Percentiles rank a stretch among this genome's conserved stretches.
Conservation (phyloP, 495 filamentous ascomycete species). For the Venustampulla echinocandica region DNA sequence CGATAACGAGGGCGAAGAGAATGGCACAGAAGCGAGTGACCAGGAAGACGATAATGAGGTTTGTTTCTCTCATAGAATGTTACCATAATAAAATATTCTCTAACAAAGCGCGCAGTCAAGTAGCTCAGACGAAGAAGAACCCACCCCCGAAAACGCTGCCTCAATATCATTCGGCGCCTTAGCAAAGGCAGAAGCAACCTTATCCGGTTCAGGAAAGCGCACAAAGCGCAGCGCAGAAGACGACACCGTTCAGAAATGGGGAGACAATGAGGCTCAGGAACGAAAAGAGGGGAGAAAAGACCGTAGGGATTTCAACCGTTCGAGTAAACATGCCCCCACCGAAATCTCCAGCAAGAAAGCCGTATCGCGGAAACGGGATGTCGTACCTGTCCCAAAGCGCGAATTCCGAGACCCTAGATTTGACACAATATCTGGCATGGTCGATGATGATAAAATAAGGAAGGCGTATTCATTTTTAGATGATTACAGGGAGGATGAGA, state of each 20-base stretch:
- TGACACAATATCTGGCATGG: constrained; percentile 39
- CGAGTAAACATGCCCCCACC: constrained; percentile 80
- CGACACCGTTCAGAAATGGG: constrained; percentile 19
- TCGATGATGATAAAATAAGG: constrained; percentile 47
- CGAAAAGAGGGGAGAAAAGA: constrained; percentile 30
- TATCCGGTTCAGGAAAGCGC: constrained; percentile 29
- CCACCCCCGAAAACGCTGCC: constrained; percentile 30
- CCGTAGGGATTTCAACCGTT: constrained; percentile 38
- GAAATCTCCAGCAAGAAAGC: constrained; percentile 71
- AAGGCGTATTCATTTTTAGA: constrained; percentile 79
- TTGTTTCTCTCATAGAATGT: constrained; percentile 8
- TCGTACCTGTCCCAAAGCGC: constrained; percentile 46
- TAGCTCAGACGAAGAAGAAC: too few species aligned
- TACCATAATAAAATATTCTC: background rate
- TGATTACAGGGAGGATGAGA: constrained; percentile 71
- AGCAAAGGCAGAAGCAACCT: constrained; percentile 68
- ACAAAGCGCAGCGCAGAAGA: constrained; percentile 23
- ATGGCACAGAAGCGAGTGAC: constrained; percentile 11
- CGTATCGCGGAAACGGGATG: constrained; percentile 69
- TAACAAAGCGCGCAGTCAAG: constrained; percentile 9
- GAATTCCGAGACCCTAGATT: constrained; percentile 82
- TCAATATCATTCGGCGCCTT: constrained; percentile 79
- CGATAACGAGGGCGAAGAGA: constrained; percentile 8
- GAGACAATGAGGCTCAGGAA: constrained; percentile 30
- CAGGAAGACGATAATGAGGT: constrained; percentile 10